A percentile compares a stretch with the other conserved stretches of the same genome.
These are phyloP conservation scores for Phylloporus arenicola DNA, from an alignment of 768 basidiomycete species.

Conservation along the genomic window DNA sequence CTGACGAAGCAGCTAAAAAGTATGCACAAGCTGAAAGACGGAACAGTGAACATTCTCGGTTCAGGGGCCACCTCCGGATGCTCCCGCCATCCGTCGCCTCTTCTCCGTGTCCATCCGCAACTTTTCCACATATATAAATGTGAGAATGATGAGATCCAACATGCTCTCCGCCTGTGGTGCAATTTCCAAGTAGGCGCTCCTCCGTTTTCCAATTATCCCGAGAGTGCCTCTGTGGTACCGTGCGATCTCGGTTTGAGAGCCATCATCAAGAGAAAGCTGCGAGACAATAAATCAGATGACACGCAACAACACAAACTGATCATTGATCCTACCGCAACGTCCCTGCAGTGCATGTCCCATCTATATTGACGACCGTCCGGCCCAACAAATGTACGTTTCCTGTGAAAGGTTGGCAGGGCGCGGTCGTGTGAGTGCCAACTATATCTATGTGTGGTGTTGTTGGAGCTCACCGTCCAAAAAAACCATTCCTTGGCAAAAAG, in stretches of 20 bases:
- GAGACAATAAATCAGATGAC: neutral
- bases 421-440: neutral
- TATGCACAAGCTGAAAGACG: neutral
- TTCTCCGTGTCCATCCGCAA: constrained; percentile 22
- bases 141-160: constrained; percentile 23
- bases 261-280: constrained; percentile 21
- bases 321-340: constrained; percentile 11
- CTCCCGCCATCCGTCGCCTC: constrained; percentile 2
- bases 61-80: constrained; percentile 14
- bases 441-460: neutral
- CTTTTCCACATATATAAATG: constrained; percentile 30
- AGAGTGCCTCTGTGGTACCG: constrained; percentile 19
- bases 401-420: neutral
- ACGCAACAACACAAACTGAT: neutral
- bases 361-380: constrained; percentile 30
- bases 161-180: constrained; percentile 20
- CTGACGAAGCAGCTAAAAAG: neutral
- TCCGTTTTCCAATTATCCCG: constrained; percentile 23
- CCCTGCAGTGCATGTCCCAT: constrained; percentile 22
- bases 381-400: constrained; percentile 28
- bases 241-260: constrained; percentile 10
- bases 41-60: neutral
- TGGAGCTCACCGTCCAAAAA: constrained; percentile 11
- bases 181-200: constrained; percentile 19
- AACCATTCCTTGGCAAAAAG: constrained; percentile 21